Conservation (phyloP, 2,329 filamentous ascomycete species). For the Aspergillus sp. region DNA sequence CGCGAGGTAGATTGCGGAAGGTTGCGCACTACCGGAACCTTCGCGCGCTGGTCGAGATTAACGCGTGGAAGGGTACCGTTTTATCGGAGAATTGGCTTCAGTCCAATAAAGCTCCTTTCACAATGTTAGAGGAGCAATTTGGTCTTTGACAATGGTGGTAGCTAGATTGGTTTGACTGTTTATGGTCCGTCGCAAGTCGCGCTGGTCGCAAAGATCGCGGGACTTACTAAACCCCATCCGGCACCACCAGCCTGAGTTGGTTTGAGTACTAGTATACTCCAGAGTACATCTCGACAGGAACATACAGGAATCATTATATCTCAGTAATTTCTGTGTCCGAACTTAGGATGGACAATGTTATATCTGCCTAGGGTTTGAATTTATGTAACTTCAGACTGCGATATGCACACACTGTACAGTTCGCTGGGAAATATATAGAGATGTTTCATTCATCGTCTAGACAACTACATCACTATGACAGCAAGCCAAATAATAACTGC, state of each 20-base stretch:
- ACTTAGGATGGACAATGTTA: no score
- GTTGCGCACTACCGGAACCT: neutral
- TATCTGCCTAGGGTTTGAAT: no score
- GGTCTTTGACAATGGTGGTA: neutral
- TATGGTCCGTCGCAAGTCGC: neutral
- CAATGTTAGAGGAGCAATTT: neutral
- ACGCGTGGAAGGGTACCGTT: neutral
- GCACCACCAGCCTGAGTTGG: neutral
- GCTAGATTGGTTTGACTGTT: neutral
- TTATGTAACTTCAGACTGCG: no score
- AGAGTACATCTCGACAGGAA: no score
- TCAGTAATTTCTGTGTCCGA: no score
- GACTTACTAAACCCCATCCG: neutral
- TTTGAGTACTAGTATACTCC: no score
- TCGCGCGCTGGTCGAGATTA: neutral
- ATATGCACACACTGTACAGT: no score
- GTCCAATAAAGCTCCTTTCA: neutral
- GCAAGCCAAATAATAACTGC: conserved; percentile 74
- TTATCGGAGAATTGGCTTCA: neutral
- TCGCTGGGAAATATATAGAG: neutral
- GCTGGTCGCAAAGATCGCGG: neutral
- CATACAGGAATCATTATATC: no score
- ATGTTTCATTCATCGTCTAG: neutral
- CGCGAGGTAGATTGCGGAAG: no score
- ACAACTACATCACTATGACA: conserved; percentile 43